A percentile compares a stretch with the other conserved stretches of the same genome.
Conservation (phyloP, 495 filamentous ascomycete species). For the Penicillium simplicissimum region DNA sequence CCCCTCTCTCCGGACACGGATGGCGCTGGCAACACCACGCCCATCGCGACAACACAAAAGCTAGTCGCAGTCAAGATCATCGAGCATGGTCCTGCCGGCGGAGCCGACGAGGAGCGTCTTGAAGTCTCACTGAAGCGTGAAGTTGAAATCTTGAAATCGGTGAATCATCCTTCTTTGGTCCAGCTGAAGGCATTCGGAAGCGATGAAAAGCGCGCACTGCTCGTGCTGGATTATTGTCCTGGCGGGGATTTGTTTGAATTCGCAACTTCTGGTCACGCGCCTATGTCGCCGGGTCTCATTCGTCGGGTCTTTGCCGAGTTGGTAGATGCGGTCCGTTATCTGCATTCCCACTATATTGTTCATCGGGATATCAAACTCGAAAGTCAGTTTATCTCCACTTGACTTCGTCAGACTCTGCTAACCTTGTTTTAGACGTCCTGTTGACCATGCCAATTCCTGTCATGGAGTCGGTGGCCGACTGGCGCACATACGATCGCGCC, state of each 20-base stretch:
- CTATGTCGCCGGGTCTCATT: slow-evolving; percentile 67
- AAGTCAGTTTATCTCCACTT: slow-evolving; percentile 58
- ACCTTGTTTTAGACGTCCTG: slow-evolving; percentile 68
- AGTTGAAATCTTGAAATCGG: slow-evolving; percentile 83
- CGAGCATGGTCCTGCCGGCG: slow-evolving; percentile 89
- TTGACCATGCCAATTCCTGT: slow-evolving; percentile 70
- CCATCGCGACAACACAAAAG: slow-evolving; percentile 57
- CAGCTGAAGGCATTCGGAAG: slow-evolving; percentile 86
- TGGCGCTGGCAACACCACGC: slow-evolving; percentile 39
- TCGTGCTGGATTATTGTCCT: slow-evolving; percentile 88
- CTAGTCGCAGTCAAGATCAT: slow-evolving; percentile 95
- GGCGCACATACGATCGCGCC: slow-evolving; percentile 72
- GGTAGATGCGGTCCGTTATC: slow-evolving; percentile 78
- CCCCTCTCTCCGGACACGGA: slow-evolving; percentile 32
- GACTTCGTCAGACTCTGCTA: neutral
- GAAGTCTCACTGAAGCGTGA: slow-evolving; percentile 92
- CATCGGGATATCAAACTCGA: slow-evolving; percentile 98
- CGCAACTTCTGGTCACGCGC: slow-evolving; percentile 63
- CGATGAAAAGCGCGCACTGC: slow-evolving; percentile 73
- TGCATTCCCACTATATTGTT: slow-evolving; percentile 83
- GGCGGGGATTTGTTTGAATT: slow-evolving; percentile 95
- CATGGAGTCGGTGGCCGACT: slow-evolving; percentile 56
- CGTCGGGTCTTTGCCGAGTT: slow-evolving; percentile 89
- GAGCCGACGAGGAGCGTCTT: slow-evolving; percentile 83
- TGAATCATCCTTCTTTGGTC: slow-evolving; percentile 86